phyloP scores from a whole-genome alignment of 176 grass and related monocot genomes.

The Secale cereale region DNA sequence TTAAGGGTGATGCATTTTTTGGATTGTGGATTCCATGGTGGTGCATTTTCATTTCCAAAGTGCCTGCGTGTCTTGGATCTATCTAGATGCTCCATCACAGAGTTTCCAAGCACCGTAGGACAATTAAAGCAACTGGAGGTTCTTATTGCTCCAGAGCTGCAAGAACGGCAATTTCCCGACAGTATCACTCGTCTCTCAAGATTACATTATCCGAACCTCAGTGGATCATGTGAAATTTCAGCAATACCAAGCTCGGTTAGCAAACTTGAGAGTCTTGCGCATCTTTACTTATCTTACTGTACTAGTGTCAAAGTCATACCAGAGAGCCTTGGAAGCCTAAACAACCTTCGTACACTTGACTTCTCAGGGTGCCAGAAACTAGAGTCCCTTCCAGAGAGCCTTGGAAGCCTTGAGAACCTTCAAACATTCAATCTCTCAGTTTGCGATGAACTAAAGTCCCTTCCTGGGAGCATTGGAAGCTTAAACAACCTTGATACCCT shows the following conservation, averaged over 20 bases:
- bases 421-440: not conserved
- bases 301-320: not conserved
- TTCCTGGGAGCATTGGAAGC: not conserved
- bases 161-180: not conserved
- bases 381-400: not conserved
- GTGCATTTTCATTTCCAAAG: not conserved
- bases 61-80: slow-evolving; percentile 23
- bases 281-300: slow-evolving; percentile 3
- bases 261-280: not conserved
- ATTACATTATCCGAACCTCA: not conserved
- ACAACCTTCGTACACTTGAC: not conserved
- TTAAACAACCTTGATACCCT: not conserved
- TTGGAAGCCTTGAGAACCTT: not conserved
- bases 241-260: not conserved
- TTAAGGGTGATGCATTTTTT: not conserved
- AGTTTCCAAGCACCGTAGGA: not conserved
- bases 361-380: not conserved
- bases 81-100: not conserved
- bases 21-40: not conserved
- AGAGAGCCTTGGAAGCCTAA: not conserved
- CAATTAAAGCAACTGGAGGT: not conserved
- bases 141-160: not conserved
- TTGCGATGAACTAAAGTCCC: fast-evolving
- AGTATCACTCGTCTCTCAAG: not conserved
- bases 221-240: not conserved